Percentiles rank a stretch among this genome's conserved stretches.
These are phyloP conservation scores for Cytidiella melzeri DNA, from an alignment of 768 basidiomycete genomes.

Conservation along the genomic window DNA sequence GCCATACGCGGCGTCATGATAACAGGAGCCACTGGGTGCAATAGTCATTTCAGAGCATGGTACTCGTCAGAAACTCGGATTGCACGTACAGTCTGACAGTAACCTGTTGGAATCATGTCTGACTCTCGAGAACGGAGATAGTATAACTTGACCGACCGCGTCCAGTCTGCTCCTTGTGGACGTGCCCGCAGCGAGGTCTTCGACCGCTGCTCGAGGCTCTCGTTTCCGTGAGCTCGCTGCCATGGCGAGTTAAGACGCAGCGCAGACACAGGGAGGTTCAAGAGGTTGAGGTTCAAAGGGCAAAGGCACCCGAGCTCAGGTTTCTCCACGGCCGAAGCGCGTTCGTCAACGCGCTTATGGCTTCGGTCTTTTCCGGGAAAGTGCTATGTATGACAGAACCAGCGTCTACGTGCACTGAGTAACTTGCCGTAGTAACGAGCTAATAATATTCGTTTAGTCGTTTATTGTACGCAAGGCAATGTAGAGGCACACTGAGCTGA, in stretches of 20 bases:
- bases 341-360: constrained; percentile 1
- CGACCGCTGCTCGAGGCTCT: constrained; percentile 33
- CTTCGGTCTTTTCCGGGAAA: constrained; percentile 9
- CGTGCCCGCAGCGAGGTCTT: constrained; percentile 27
- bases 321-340: constrained; percentile 8
- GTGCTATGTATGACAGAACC: neutral
- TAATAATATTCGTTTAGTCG: no score
- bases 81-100: constrained; percentile 62
- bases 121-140: constrained; percentile 56
- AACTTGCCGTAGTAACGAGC: no score
- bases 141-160: constrained; percentile 60
- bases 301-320: neutral
- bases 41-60: neutral
- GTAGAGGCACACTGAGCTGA: no score
- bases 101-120: constrained; percentile 69
- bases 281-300: constrained; percentile 1
- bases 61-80: constrained; percentile 1
- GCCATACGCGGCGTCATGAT: constrained; percentile 89
- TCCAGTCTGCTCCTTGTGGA: constrained; percentile 40
- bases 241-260: constrained; percentile 13
- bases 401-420: neutral
- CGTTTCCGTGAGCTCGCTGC: constrained; percentile 28
- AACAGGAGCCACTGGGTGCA: constrained; percentile 64
- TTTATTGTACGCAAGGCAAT: no score
- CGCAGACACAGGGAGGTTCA: neutral